Conservation (phyloP, 108 stramenopile species). For the Cyclotella distinguenda region DNA sequence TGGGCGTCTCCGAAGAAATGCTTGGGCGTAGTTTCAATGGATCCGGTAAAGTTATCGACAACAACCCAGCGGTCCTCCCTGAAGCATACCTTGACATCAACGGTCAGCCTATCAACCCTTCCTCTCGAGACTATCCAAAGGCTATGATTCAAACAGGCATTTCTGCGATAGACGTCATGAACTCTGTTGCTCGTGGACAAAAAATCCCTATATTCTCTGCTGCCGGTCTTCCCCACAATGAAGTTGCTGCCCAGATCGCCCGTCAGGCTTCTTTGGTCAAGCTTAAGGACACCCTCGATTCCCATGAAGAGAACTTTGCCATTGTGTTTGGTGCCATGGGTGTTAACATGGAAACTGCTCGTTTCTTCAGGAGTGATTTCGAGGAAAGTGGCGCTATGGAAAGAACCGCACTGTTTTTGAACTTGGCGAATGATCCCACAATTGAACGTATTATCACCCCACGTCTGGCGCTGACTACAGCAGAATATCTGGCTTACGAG, state of each 20-base stretch:
- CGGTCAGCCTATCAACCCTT: constrained; percentile 99
- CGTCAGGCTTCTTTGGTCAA: constrained; percentile 98
- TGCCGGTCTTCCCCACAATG: constrained; percentile 99
- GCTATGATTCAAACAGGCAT: constrained; percentile 99
- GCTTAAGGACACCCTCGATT: constrained; percentile 94
- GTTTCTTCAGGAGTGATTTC: constrained; percentile 99
- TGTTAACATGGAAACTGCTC: constrained; percentile 99
- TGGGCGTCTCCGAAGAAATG: constrained; percentile 99
- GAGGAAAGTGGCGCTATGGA: constrained; percentile 99
- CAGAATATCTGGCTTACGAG: constrained; percentile 99
- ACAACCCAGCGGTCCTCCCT: constrained; percentile 97
- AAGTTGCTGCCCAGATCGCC: constrained; percentile 99
- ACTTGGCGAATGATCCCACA: constrained; percentile 99
- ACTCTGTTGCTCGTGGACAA: constrained; percentile 99
- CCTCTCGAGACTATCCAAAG: constrained; percentile 98
- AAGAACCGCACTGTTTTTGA: constrained; percentile 97
- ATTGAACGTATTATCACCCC: constrained; percentile 99
- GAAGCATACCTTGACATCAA: constrained; percentile 99
- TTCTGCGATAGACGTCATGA: constrained; percentile 99
- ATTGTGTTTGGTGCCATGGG: constrained; percentile 99
- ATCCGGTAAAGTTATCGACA: constrained; percentile 98
- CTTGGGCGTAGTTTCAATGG: constrained; percentile 98
- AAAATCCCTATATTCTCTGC: constrained; percentile 99
- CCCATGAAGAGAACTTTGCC: constrained; percentile 99
- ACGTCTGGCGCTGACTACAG: constrained; percentile 97